Conservation (phyloP, 257 asterid species). For the Nicotiana obtusifolia region DNA sequence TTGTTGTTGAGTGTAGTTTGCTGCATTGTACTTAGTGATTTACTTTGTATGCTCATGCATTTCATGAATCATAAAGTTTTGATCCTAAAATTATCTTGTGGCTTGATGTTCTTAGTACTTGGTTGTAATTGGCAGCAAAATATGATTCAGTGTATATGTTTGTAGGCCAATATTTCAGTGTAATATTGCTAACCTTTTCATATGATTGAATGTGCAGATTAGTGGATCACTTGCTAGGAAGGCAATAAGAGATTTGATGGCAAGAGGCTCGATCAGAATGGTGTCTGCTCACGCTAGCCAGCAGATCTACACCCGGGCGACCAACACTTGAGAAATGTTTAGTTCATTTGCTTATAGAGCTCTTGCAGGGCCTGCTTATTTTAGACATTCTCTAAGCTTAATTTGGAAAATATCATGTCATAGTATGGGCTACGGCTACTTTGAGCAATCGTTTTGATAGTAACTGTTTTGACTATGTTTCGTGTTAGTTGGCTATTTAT, state of each 20-base stretch:
- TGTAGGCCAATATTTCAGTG: not conserved
- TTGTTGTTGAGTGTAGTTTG: not conserved
- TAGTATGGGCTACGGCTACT: not conserved
- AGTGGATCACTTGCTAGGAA: slow-evolving; percentile 86
- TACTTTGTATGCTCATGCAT: not conserved
- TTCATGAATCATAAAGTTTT: not conserved
- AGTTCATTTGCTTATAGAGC: slow-evolving; percentile 1
- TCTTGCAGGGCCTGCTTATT: slow-evolving; percentile 10
- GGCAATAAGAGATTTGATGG: slow-evolving; percentile 73
- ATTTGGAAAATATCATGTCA: not conserved
- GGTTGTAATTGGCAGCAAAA: not conserved
- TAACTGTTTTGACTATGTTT: not conserved
- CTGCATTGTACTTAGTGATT: not conserved
- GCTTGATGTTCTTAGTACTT: not conserved
- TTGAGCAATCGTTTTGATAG: slow-evolving; percentile 16
- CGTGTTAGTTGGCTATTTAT: not conserved
- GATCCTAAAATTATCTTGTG: too few relatives aligned
- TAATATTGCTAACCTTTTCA: slow-evolving; percentile 1
- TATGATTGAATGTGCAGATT: slow-evolving; percentile 34
- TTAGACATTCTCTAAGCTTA: slow-evolving; percentile 7
- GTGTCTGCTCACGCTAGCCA: slow-evolving; percentile 86
- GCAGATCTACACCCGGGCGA: slow-evolving; percentile 88
- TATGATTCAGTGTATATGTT: not conserved
- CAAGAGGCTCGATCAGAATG: slow-evolving; percentile 61
- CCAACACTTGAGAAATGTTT: slow-evolving; percentile 51